A percentile compares a stretch with the other conserved stretches of the same genome.
Conservation (phyloP, 495 filamentous ascomycete species). For the Xylaria grammica region DNA sequence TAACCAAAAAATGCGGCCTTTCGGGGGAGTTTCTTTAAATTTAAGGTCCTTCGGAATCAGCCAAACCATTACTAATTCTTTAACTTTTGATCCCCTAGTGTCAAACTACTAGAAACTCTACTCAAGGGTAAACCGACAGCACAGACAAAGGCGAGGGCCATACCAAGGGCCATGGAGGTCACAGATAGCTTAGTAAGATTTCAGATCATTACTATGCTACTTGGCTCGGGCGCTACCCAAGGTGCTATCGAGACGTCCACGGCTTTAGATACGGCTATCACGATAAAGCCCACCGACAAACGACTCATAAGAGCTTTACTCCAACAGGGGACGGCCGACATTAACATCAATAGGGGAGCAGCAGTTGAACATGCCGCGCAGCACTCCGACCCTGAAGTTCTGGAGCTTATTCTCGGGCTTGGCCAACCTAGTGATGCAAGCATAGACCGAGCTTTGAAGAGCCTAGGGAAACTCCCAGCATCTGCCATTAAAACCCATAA, state of each 20-base stretch:
- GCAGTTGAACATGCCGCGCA: conserved; percentile 42
- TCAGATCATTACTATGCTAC: conserved; percentile 45
- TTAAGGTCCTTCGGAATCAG: not conserved
- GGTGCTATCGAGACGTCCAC: conserved; percentile 41
- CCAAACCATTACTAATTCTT: not conserved
- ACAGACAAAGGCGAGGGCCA: conserved; percentile 41
- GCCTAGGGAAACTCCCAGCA: conserved; percentile 37
- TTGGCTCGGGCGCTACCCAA: conserved; percentile 43
- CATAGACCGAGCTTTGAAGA: conserved; percentile 39
- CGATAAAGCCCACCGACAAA: conserved; percentile 42
- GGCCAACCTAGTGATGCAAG: conserved; percentile 43
- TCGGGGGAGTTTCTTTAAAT: not conserved
- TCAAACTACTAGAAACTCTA: conserved; percentile 42
- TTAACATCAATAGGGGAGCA: conserved; percentile 46
- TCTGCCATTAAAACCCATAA: conserved; percentile 45
- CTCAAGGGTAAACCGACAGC: conserved; percentile 44
- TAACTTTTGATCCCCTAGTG: not conserved
- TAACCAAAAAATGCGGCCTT: not conserved
- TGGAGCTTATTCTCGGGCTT: conserved; percentile 49
- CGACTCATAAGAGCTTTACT: conserved; percentile 44
- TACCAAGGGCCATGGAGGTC: conserved; percentile 45
- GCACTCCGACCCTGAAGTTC: conserved; percentile 41
- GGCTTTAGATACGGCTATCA: conserved; percentile 40
- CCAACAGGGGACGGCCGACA: conserved; percentile 48
- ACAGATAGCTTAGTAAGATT: conserved; percentile 37